Evolutionary conservation across 345 rosid species (phyloP).

Genomic region (Murraya paniculata): DNA sequence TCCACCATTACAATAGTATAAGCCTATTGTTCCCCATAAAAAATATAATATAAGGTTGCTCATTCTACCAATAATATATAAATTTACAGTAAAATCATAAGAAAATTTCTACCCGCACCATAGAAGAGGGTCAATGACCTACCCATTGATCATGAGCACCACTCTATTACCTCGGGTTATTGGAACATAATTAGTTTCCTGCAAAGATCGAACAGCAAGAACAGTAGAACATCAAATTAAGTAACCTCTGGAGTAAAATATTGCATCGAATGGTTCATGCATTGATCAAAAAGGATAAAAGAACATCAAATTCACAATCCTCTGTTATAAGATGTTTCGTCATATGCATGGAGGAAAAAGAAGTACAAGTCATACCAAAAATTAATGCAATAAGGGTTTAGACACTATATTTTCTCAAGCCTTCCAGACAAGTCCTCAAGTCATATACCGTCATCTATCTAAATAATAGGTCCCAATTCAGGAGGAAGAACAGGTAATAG

Average conservation of each 20-base stretch:
- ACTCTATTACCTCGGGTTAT: constrained; percentile 86
- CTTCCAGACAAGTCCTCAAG: not conserved
- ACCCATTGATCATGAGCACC: constrained; percentile 97
- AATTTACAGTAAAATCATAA: not conserved
- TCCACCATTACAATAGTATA: not conserved
- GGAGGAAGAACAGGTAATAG: no score
- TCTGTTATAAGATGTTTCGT: not conserved
- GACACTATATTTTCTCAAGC: not conserved
- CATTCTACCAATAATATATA: not conserved
- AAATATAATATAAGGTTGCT: not conserved
- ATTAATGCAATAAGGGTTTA: not conserved
- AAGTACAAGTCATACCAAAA: not conserved
- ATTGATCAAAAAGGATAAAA: constrained; percentile 2
- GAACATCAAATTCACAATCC: not conserved
- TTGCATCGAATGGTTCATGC: constrained; percentile 30
- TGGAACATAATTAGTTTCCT: constrained; percentile 96
- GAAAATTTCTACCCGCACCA: not conserved
- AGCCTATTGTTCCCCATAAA: not conserved
- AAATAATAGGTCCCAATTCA: no score
- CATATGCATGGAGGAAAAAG: not conserved
- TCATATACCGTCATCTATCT: no score
- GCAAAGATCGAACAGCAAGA: constrained; percentile 30
- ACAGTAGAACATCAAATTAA: not conserved
- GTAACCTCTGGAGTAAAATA: not conserved
- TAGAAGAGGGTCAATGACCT: constrained; percentile 24